These are phyloP conservation scores for Pezicula rhizophila DNA, from an alignment of 2,329 filamentous ascomycete genomes.

Conservation along the genomic window DNA sequence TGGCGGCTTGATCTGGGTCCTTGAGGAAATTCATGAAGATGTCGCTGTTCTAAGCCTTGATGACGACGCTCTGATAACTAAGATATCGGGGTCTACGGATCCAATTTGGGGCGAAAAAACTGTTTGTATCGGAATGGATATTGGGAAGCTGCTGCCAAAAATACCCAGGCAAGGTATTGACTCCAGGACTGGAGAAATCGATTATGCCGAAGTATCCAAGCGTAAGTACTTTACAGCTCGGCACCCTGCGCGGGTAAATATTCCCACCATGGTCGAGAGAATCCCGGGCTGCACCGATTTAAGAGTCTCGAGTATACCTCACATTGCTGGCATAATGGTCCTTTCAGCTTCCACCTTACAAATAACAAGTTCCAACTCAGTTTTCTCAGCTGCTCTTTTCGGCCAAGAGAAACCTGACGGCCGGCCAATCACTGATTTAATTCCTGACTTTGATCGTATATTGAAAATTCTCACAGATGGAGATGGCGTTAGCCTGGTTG, in stretches of 20 bases:
- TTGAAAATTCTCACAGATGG: slow-evolving; percentile 78
- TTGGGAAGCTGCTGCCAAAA: slow-evolving; percentile 73
- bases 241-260: slow-evolving; percentile 69
- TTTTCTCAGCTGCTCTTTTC: slow-evolving; percentile 89
- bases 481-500: slow-evolving; percentile 74
- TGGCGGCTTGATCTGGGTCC: slow-evolving; percentile 89
- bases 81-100: slow-evolving; percentile 67
- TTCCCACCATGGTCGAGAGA: slow-evolving; percentile 77
- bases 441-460: slow-evolving; percentile 83
- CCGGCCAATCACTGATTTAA: slow-evolving; percentile 68
- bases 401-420: slow-evolving; percentile 82
- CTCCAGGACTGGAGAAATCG: slow-evolving; percentile 64
- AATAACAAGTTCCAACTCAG: slow-evolving; percentile 89
- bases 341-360: slow-evolving; percentile 71
- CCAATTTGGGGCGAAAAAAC: slow-evolving; percentile 78
- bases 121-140: slow-evolving; percentile 61
- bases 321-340: slow-evolving; percentile 95
- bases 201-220: slow-evolving; percentile 68
- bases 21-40: slow-evolving; percentile 97
- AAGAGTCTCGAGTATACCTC: slow-evolving; percentile 87
- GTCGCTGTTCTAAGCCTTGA: slow-evolving; percentile 72
- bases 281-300: slow-evolving; percentile 64
- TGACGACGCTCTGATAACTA: slow-evolving; percentile 67
- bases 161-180: slow-evolving; percentile 72
- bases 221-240: slow-evolving; percentile 80